Evolutionary conservation across 2,329 filamentous ascomycete species (phyloP).

Genomic region (Stagonosporopsis chrysanthemi): DNA sequence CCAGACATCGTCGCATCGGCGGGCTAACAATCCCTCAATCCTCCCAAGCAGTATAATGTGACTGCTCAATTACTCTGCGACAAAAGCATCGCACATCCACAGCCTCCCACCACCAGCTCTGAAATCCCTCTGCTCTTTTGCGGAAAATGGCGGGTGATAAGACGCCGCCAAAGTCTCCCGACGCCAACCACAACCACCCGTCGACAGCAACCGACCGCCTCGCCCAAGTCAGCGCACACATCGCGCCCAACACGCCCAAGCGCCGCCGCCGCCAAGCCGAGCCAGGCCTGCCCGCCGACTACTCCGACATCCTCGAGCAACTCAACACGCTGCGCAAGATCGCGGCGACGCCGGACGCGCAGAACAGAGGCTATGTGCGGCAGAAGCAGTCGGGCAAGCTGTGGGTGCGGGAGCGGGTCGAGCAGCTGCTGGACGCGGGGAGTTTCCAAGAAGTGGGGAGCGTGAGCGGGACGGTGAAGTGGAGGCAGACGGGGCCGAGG

Average conservation of each 20-base stretch:
- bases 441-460: conserved; percentile 68
- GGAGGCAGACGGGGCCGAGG: conserved; percentile 58
- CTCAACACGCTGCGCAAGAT: conserved; percentile 60
- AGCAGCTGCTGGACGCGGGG: conserved; percentile 63
- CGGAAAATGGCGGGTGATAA: conserved; percentile 34
- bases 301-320: conserved; percentile 67
- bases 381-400: conserved; percentile 71
- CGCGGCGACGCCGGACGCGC: conserved; percentile 62
- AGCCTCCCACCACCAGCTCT: neutral
- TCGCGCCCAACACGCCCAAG: conserved; percentile 49
- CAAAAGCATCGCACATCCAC: conserved; percentile 14
- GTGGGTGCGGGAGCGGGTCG: conserved; percentile 69
- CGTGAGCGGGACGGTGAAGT: conserved; percentile 65
- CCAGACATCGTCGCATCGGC: conserved; percentile 18
- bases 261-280: conserved; percentile 47
- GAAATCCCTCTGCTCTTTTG: neutral
- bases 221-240: conserved; percentile 57
- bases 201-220: conserved; percentile 54
- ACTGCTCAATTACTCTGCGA: conserved; percentile 19
- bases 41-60: conserved; percentile 28
- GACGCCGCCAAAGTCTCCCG: conserved; percentile 14
- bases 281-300: conserved; percentile 63
- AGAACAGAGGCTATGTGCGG: conserved; percentile 65
- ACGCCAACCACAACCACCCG: conserved; percentile 20
- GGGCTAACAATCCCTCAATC: neutral